These are phyloP conservation scores for Amanita jacksonii DNA, from an alignment of 768 basidiomycete genomes.

Conservation along the genomic window DNA sequence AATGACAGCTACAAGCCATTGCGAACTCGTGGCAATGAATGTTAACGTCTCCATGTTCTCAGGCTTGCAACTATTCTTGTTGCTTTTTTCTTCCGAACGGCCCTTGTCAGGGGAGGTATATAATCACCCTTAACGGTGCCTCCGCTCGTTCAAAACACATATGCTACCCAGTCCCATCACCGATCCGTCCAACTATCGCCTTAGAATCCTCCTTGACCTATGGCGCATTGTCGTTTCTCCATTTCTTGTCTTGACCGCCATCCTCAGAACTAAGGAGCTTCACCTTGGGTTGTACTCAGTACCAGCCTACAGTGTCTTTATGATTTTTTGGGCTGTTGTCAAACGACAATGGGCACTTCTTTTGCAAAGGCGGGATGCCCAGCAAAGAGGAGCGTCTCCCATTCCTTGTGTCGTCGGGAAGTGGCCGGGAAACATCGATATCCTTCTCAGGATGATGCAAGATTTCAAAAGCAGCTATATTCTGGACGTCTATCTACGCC, in stretches of 20 bases:
- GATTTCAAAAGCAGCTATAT: conserved; percentile 53
- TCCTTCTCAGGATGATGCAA: conserved; percentile 45
- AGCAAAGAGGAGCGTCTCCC: conserved; percentile 36
- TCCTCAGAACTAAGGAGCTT: conserved; percentile 13
- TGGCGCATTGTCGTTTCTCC: conserved; percentile 20
- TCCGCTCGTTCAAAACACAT: no score
- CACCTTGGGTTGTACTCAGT: conserved; percentile 26
- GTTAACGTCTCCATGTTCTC: no score
- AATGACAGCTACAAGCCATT: no score
- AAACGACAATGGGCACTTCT: conserved; percentile 26
- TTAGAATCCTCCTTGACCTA: conserved; percentile 40
- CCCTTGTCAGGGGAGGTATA: no score
- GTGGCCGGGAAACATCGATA: conserved; percentile 74
- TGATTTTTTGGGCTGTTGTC: conserved; percentile 29
- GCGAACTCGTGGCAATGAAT: no score
- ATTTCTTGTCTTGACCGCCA: background rate
- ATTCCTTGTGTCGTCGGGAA: conserved; percentile 54
- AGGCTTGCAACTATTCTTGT: no score
- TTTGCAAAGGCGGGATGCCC: conserved; percentile 33
- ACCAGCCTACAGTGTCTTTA: conserved; percentile 30
- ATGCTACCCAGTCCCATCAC: conserved; percentile 14
- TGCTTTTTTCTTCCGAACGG: no score
- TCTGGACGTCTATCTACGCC: conserved; percentile 50
- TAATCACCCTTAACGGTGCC: no score
- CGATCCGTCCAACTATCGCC: conserved; percentile 38